Evolutionary conservation across 148 eudicot species (phyloP).

Genomic region (Nepenthes gracilis): DNA sequence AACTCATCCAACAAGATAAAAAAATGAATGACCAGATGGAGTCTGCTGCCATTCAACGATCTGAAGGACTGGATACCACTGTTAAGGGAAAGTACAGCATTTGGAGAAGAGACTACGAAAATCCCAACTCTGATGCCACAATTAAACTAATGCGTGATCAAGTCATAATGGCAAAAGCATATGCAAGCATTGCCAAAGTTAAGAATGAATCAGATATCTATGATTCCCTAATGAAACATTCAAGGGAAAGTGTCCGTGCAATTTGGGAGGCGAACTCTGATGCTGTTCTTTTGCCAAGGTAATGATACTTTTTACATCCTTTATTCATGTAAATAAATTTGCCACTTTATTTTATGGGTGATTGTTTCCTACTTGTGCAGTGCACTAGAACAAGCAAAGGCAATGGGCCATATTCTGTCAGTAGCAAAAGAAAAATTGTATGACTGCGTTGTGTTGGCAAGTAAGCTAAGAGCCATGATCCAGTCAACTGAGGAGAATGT

Average conservation of each 20-base stretch:
- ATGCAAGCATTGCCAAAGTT: constrained; percentile 84
- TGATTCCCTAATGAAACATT: constrained; percentile 53
- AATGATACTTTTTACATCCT: constrained; percentile 5
- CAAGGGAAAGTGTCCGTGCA: constrained; percentile 46
- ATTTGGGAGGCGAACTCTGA: constrained; percentile 82
- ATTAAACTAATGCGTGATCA: constrained; percentile 94
- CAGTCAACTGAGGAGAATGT: constrained; percentile 60
- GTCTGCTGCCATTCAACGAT: constrained; percentile 70
- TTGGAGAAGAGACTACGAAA: constrained; percentile 91
- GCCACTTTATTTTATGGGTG: background rate
- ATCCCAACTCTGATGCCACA: constrained; percentile 86
- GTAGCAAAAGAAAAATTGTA: constrained; percentile 71
- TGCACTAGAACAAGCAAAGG: constrained; percentile 74
- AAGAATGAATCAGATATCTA: constrained; percentile 61
- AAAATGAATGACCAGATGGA: constrained; percentile 58
- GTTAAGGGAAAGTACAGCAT: constrained; percentile 71
- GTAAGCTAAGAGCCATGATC: constrained; percentile 82
- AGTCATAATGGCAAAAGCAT: constrained; percentile 94
- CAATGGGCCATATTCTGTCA: constrained; percentile 72
- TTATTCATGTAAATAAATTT: background rate
- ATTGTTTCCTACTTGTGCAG: constrained; percentile 26
- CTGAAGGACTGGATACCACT: constrained; percentile 68
- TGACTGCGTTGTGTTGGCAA: constrained; percentile 48
- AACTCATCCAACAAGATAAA: constrained; percentile 56
- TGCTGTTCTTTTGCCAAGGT: constrained; percentile 82